phyloP scores from a whole-genome alignment of 2,329 filamentous ascomycete species.

The Rhynchosporium secalis region DNA sequence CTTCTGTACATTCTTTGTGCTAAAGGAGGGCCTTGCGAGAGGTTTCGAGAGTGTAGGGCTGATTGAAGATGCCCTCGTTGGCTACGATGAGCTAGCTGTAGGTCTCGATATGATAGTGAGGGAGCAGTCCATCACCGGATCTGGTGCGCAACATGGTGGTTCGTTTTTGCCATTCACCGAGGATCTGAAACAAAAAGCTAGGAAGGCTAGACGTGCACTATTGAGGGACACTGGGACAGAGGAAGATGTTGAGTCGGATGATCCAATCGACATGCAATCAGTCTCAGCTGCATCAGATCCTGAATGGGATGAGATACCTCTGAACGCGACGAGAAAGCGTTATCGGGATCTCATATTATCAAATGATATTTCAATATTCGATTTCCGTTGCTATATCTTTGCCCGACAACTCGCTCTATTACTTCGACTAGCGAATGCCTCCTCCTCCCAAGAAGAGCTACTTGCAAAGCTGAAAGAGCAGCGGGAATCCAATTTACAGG shows the following conservation, averaged over 20 bases:
- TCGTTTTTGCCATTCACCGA: constrained; percentile 72
- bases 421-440: constrained; percentile 76
- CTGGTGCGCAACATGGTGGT: constrained; percentile 66
- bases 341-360: constrained; percentile 91
- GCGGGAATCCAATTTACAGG: constrained; percentile 57
- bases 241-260: constrained; percentile 40
- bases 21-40: constrained; percentile 90
- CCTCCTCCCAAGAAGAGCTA: constrained; percentile 61
- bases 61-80: constrained; percentile 90
- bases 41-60: constrained; percentile 96
- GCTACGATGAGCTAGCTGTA: constrained; percentile 90
- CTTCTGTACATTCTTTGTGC: constrained; percentile 97
- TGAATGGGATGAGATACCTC: constrained; percentile 57
- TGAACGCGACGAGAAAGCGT: constrained; percentile 68
- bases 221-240: constrained; percentile 43
- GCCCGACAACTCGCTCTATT: constrained; percentile 82
- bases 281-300: constrained; percentile 39
- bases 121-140: constrained; percentile 64
- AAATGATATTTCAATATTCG: constrained; percentile 94
- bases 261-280: constrained; percentile 54
- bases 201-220: constrained; percentile 50
- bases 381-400: constrained; percentile 94
- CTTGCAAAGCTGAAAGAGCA: constrained; percentile 63
- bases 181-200: constrained; percentile 64
- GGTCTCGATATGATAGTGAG: constrained; percentile 81